Evolutionary conservation across 257 asterid genomes (phyloP), one percentile per base, ranked within the genome.

Genomic region (Thymus mandschuricus): DNA sequence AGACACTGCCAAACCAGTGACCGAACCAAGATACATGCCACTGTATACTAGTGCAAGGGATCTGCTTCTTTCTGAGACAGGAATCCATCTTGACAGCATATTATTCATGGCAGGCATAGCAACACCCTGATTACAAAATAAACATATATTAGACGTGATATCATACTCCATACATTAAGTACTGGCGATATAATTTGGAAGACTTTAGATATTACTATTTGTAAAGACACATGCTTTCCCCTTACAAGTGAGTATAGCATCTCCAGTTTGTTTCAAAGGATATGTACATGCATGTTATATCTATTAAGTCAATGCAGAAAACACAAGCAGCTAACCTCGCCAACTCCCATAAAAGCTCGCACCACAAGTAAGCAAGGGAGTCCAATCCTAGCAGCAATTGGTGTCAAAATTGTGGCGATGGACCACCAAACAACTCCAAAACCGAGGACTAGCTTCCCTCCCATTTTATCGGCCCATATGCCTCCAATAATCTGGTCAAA

Each of bases 31-130:
- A 82, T 92, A 95, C 99, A 95, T 95, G 77, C 99, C 99, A 40
- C 99, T 95, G 88, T 95, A 95, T 30, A 95, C 99, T 46, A 95
- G 83, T 44, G 98, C 94, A 68, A 95, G 96, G 60, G 99, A 95
- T 87, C 99, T 89, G 95, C 99, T 95, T 86, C 99, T 90, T 84
- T 95, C 99, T 0, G 98, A 88, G 71, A 95, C 96, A 13, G 99
- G 99, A 83, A 95, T 77, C 99, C 99, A 95, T 74, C 91, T 92
- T 41, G 98, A 95, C 58, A 95, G 83, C 76, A 95, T 64, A 84
- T 92, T 95, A 72, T 92, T 95, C 99, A 95, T 95, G 69, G 99
- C 96, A 81, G 98, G 99, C 98, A 95, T 95, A 31, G 99, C 98
- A 51, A 92, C 89, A 61, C 89, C 89, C 89, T 85, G 85, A n/a